Percentiles rank a stretch among this genome's conserved stretches.
Conservation (phyloP, 257 asterid species). For the Lycium ferocissimum region DNA sequence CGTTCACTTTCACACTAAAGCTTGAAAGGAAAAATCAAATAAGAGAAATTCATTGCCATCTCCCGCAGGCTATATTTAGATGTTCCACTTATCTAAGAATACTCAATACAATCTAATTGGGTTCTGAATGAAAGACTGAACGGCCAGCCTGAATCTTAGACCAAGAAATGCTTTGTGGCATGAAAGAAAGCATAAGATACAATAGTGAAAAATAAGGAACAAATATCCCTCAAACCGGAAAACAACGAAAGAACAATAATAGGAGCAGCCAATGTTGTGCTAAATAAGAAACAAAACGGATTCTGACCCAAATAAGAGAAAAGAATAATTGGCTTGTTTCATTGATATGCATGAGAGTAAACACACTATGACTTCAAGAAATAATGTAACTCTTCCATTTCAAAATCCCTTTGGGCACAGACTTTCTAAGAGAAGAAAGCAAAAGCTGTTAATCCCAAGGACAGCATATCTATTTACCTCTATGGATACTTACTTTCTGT, state of each 20-base stretch:
- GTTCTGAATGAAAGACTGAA: too few species aligned
- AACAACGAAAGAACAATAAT: too few species aligned
- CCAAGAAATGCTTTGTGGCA: too few species aligned
- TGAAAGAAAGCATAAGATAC: too few species aligned
- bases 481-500: not conserved
- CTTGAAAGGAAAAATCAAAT: not conserved
- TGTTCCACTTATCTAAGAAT: not conserved
- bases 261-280: not conserved
- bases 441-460: not conserved
- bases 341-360: not conserved
- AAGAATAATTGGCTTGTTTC: slow-evolving; percentile 1
- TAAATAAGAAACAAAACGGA: not conserved
- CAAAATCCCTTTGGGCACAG: slow-evolving; percentile 8
- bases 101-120: too few species aligned
- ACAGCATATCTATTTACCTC: not conserved
- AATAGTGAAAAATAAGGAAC: too few species aligned
- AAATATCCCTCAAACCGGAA: too few species aligned
- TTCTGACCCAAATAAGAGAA: not conserved
- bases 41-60: too few species aligned
- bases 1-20: not conserved
- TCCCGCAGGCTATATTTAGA: not conserved
- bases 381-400: not conserved
- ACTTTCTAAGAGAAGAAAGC: not conserved
- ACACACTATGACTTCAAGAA: not conserved
- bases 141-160: too few species aligned